Base-by-base conservation (phyloP, 2,329 filamentous ascomycete genomes). In the Nigrograna mackinnonii region DNA sequence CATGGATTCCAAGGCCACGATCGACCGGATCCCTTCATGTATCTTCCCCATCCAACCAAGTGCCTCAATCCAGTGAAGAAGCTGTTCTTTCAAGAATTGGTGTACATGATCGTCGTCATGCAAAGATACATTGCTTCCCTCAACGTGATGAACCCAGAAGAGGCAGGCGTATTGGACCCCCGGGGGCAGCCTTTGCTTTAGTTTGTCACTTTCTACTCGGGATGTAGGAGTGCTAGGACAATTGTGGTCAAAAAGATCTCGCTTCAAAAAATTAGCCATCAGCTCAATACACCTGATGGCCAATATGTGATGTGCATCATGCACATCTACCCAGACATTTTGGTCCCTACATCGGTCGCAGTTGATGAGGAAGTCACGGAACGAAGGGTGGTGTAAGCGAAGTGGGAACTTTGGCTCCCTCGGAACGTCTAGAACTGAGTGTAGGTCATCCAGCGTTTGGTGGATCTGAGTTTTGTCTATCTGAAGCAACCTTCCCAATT, bases 21-120 rank as follows among this genome's bases (percentile, higher is more conserved):
- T n/a, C n/a, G n/a, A n/a, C n/a, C n/a, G n/a, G n/a, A n/a, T n/a
- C n/a, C n/a, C 6, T 34, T 22, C 12, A 31, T 11, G 12, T n/a
- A 13, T 46, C 24, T 43, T 41, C 2, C 35, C 28, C 11, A 68
- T 35, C 5, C 70, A 56, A 35, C 67, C 65, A 1, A 75, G 52
- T 20, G 67, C 60, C 39, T 75, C 71, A 3, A 76, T 47, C 71
- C 69, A 75, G 38, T 73, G 52, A 4, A 75, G 66, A 26, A 73
- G 58, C 21, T 71, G 62, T 5, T 40, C 1, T 5, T 49, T 38
- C 6, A 74, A 42, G 42, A 74, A 74, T 0, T 24, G 1, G 39
- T 69, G 41, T 3, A 62, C 52, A 20, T 50, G 20, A 31, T 54
- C 46, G 4, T 42, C 41, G 41, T 66, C 51, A 32, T 14, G 19